These are phyloP conservation scores for Glutinoglossum americanum DNA, from an alignment of 495 filamentous ascomycete genomes.

Conservation along the genomic window DNA sequence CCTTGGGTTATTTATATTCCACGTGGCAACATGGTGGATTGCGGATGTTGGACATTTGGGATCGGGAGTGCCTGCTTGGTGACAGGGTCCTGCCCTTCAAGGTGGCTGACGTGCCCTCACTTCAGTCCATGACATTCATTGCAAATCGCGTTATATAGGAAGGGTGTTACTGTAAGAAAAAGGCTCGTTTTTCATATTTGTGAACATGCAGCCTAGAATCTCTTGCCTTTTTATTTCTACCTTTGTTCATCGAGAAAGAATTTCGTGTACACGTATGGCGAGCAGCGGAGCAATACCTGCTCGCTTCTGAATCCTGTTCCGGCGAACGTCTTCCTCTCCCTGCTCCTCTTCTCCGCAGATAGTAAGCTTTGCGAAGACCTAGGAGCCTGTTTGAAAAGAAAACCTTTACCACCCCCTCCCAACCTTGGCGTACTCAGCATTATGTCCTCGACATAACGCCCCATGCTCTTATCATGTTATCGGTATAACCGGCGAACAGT, in stretches of 20 bases:
- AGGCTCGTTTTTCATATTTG: neutral
- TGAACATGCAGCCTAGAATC: neutral
- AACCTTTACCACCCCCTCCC: neutral
- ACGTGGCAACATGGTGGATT: too few species aligned
- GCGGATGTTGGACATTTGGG: too few species aligned
- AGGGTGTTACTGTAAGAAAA: too few species aligned
- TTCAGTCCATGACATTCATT: too few species aligned
- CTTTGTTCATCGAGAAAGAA: neutral
- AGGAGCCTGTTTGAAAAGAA: neutral
- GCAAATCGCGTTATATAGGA: too few species aligned
- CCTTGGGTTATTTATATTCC: too few species aligned
- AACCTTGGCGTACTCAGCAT: neutral
- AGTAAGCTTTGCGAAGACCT: neutral
- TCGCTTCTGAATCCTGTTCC: neutral
- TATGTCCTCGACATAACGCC: constrained; percentile 62
- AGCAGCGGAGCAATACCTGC: neutral
- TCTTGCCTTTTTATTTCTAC: neutral
- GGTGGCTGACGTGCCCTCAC: too few species aligned
- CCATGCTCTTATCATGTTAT: constrained; percentile 99
- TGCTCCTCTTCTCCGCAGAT: neutral
- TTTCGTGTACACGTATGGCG: neutral
- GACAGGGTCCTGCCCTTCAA: too few species aligned
- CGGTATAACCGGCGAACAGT: constrained; percentile 97
- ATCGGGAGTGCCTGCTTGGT: too few species aligned
- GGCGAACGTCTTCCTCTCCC: neutral